Conservation (phyloP, 2,329 filamentous ascomycete species). For the Rosellinia necatrix region DNA sequence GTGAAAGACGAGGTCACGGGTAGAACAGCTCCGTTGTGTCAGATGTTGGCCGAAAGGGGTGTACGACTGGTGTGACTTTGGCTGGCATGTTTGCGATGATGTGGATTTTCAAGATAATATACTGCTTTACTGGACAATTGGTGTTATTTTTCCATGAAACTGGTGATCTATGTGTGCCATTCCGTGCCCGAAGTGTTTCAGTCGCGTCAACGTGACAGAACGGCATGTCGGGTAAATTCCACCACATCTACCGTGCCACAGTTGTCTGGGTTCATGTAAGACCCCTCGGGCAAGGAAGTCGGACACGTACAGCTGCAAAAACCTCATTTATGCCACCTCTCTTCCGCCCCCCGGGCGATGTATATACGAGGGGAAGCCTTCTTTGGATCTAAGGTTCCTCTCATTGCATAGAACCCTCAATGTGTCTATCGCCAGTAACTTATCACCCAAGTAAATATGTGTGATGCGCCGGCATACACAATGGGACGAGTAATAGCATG, state of each 20-base stretch:
- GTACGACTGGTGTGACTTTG: neutral
- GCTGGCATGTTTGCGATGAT: neutral
- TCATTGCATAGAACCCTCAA: too few relatives aligned
- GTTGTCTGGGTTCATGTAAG: neutral
- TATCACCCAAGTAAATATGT: too few relatives aligned
- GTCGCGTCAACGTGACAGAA: neutral
- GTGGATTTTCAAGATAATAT: constrained; percentile 3
- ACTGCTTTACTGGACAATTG: neutral
- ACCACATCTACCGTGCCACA: constrained; percentile 7
- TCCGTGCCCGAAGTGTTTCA: neutral
- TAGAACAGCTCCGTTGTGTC: neutral
- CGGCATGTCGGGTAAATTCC: constrained; percentile 8
- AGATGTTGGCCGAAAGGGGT: neutral
- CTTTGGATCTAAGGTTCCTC: too few relatives aligned
- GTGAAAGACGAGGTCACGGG: constrained; percentile 5
- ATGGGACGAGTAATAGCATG: too few relatives aligned
- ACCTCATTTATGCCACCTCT: too few relatives aligned
- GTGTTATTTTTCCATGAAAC: neutral
- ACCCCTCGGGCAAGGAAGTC: neutral
- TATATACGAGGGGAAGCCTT: too few relatives aligned
- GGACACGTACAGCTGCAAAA: too few relatives aligned
- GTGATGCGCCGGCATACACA: too few relatives aligned
- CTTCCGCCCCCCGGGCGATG: too few relatives aligned
- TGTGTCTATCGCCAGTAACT: too few relatives aligned
- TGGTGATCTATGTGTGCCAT: neutral